Conservation (phyloP, 2,329 filamentous ascomycete species). For the Sporothrix variecibatus region DNA sequence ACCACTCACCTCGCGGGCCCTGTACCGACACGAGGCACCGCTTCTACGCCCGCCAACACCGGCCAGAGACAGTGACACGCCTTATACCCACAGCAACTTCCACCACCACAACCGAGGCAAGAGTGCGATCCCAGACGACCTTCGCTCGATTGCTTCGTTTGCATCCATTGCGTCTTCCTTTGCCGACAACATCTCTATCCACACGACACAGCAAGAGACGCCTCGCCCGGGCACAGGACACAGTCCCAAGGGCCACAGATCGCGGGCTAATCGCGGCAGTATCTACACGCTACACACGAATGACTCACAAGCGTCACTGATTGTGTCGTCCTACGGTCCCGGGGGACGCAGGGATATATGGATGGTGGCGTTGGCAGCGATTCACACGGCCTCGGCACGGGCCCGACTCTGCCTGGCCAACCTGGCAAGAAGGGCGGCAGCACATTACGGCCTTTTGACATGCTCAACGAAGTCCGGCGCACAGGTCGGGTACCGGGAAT, state of each 20-base stretch:
- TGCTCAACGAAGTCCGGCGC: constrained; percentile 50
- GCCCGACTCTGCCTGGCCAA: not conserved
- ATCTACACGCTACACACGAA: constrained; percentile 63
- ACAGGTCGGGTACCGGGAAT: constrained; percentile 59
- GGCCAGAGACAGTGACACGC: not conserved
- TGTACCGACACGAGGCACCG: constrained; percentile 28
- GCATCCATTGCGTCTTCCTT: constrained; percentile 52
- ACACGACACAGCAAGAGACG: constrained; percentile 39
- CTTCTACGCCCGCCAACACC: not conserved
- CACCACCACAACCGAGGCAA: constrained; percentile 17
- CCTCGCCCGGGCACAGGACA: constrained; percentile 13
- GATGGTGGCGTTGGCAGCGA: constrained; percentile 25
- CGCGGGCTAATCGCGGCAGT: constrained; percentile 50
- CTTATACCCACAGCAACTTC: not conserved
- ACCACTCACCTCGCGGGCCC: constrained; percentile 30
- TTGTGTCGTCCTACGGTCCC: constrained; percentile 50
- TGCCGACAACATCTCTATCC: constrained; percentile 57
- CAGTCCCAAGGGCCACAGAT: constrained; percentile 37
- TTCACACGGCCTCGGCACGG: not conserved
- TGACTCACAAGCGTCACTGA: constrained; percentile 56
- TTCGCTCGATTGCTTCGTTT: constrained; percentile 58
- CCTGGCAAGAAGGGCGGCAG: not conserved
- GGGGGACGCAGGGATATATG: constrained; percentile 39
- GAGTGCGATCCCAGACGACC: constrained; percentile 32
- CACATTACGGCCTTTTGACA: constrained; percentile 35